Conservation (phyloP, 2,329 filamentous ascomycete species). For the Colletotrichum nymphaeae region DNA sequence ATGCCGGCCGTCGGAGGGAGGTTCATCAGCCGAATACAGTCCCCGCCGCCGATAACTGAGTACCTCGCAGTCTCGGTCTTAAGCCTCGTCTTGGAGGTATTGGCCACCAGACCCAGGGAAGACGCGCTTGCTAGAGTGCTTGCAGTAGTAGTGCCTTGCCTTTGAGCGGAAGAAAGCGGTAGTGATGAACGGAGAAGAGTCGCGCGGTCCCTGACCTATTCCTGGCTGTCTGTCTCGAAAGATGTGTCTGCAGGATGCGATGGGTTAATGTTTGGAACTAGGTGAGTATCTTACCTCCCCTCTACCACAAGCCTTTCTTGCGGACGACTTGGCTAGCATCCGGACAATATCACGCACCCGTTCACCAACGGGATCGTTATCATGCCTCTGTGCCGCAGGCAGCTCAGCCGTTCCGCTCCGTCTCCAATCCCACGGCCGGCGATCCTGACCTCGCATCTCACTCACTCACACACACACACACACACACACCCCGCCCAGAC, state of each 20-base stretch:
- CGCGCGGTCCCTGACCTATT: background rate
- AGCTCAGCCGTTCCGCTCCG: conserved; percentile 1
- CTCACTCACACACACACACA: background rate
- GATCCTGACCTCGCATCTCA: background rate
- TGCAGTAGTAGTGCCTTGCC: conserved; percentile 25
- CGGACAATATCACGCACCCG: background rate
- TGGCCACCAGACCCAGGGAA: background rate
- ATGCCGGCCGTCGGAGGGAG: background rate
- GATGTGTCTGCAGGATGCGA: background rate
- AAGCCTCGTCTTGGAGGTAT: conserved; percentile 10
- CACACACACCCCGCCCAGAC: background rate
- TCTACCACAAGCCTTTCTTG: background rate
- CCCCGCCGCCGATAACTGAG: background rate
- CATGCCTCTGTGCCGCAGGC: conserved; percentile 13
- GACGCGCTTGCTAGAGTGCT: conserved; percentile 26
- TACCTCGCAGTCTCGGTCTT: conserved; percentile 7
- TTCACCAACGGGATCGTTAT: background rate
- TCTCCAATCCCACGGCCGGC: background rate
- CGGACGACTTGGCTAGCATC: background rate
- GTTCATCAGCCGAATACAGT: conserved; percentile 2
- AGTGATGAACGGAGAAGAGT: conserved; percentile 7
- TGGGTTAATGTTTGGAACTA: background rate
- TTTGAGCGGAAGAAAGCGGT: conserved; percentile 10
- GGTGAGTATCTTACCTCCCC: background rate
- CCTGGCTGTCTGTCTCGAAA: background rate